Base-by-base conservation (phyloP, 768 basidiomycete species). In the Amanita brunnescens region DNA sequence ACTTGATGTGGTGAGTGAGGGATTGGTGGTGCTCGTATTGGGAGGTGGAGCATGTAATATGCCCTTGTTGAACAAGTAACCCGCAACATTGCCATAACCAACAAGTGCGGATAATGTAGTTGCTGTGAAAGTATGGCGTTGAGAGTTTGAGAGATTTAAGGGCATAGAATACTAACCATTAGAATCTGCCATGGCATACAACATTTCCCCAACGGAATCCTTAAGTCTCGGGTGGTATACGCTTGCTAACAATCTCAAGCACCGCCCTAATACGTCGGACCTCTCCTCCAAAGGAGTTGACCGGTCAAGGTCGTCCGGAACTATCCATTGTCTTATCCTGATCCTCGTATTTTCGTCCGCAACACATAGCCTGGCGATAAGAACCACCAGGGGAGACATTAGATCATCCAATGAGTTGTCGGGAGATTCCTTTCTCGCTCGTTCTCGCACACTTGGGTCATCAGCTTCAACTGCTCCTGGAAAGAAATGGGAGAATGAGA, bases 41-140 rank as follows among this genome's bases (percentile, higher is more conserved):
- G 60, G 62, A 23, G 74, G 72, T 1, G 83, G 87, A 5, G 80
- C 77, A 50, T 66, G 76, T 61, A 87, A 74, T 58, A 98, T 75
- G 13, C 92, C 93, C 61, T 92, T 94, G 62, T 87, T 83, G 71
- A 91, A 94, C 21, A 99, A 74, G 74, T 91, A 88, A 0, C 96
- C 96, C 0, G 93, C 91, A 37, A 93, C 91, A 62, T 93, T 93
- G 37, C 95, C 95, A 59, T 99, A 99, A 6, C 95, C 95, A 47
- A 96, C 77, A 39, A 87, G 78, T 3, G 81, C 76, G n/a, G 81
- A 79, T 13, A 98, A 70, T 0, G 74, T 78, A 5, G 77, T 71
- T n/a, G 87, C 91, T 77, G 34, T 13, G 55, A 38, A 21, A 54
- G 23, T 35, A 37, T 12, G 52, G 23, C 35, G 45, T 33, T 30